Percentiles rank a stretch among this genome's conserved stretches.
These are phyloP conservation scores for Fusarium mundagurra DNA, from an alignment of 2,329 filamentous ascomycete genomes.

Conservation along the genomic window DNA sequence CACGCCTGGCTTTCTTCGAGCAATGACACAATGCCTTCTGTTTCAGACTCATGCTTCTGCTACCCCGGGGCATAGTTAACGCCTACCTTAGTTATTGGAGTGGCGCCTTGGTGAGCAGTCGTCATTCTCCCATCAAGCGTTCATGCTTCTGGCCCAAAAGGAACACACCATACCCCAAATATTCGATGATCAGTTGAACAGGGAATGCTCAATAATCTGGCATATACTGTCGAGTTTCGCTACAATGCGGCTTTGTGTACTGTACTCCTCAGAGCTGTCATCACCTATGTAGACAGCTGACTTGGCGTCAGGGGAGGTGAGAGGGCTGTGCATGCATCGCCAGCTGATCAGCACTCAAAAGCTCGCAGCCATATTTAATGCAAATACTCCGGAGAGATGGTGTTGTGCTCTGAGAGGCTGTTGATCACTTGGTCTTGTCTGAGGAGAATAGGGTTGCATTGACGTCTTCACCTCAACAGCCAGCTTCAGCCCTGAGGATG, in stretches of 20 bases:
- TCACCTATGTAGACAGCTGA: constrained; percentile 4
- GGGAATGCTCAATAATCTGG: constrained; percentile 20
- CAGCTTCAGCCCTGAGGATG: constrained; percentile 24
- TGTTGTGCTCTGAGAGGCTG: neutral
- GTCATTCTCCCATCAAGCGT: constrained; percentile 7
- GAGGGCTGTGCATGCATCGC: constrained; percentile 30
- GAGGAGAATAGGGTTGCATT: constrained; percentile 13
- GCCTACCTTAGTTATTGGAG: neutral
- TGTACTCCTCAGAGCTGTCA: neutral
- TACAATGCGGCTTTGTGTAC: neutral
- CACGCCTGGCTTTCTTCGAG: neutral
- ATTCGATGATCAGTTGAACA: neutral
- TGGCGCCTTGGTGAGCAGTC: constrained; percentile 7
- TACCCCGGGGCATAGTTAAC: neutral
- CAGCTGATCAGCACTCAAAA: constrained; percentile 23
- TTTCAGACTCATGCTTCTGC: neutral
- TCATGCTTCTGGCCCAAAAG: neutral
- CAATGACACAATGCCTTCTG: constrained; percentile 1
- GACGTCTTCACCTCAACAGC: constrained; percentile 7
- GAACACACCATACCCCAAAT: neutral
- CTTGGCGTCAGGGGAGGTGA: constrained; percentile 27
- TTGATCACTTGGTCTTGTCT: constrained; percentile 20
- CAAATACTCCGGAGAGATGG: constrained; percentile 1
- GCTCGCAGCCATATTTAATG: constrained; percentile 8
- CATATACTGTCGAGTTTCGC: neutral